Evolutionary conservation across 2,329 filamentous ascomycete species (phyloP).

Genomic region (Alternaria viburni): DNA sequence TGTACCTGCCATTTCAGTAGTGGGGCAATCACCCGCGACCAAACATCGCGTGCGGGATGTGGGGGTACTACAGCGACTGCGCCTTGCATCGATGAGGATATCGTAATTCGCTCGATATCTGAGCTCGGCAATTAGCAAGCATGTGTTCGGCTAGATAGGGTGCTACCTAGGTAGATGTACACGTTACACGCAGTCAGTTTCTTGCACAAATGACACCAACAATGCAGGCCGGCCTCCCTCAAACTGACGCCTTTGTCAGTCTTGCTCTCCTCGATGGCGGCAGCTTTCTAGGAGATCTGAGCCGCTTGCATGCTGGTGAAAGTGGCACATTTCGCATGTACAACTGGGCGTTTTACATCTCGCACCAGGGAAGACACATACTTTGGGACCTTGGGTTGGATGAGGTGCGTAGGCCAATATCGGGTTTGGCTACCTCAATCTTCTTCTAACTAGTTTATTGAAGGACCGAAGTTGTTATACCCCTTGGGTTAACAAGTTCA

Average conservation of each 20-base stretch:
- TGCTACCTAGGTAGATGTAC: not conserved
- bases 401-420: slow-evolving; percentile 24
- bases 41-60: not conserved
- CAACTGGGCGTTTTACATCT: slow-evolving; percentile 44
- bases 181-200: not conserved
- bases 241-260: slow-evolving; percentile 27
- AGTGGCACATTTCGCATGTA: slow-evolving; percentile 43
- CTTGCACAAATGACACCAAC: not conserved
- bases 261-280: slow-evolving; percentile 42
- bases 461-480: slow-evolving; percentile 42
- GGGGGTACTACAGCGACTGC: not conserved
- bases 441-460: not conserved
- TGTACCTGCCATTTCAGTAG: not conserved
- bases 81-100: not conserved
- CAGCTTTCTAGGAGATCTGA: slow-evolving; percentile 38
- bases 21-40: slow-evolving; percentile 6
- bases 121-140: not conserved
- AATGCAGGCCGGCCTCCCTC: slow-evolving; percentile 9
- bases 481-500: slow-evolving; percentile 41
- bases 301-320: slow-evolving; percentile 35
- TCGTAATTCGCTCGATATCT: not conserved
- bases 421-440: not conserved
- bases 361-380: slow-evolving; percentile 31
- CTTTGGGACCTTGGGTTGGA: slow-evolving; percentile 44
- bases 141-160: not conserved